Conservation (phyloP, 768 basidiomycete species). For the Phylloporus sp. region DNA sequence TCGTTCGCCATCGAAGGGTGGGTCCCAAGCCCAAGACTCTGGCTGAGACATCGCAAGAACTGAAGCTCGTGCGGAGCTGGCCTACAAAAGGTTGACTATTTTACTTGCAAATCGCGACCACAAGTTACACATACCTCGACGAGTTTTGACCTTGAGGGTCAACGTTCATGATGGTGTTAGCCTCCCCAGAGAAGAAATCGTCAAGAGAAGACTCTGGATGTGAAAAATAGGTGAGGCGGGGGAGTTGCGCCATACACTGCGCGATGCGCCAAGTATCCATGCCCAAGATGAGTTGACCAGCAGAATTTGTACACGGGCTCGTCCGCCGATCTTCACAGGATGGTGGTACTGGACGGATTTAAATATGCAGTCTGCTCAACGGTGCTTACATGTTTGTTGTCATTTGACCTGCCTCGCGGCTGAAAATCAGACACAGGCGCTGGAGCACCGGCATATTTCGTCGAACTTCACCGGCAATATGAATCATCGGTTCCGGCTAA, state of each 20-base stretch:
- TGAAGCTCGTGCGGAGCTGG: constrained; percentile 5
- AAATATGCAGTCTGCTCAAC: background rate
- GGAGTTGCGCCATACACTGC: constrained; percentile 13
- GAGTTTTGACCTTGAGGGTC: background rate
- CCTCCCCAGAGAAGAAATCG: constrained; percentile 11
- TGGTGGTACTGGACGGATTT: background rate
- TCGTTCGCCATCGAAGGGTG: background rate
- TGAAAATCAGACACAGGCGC: background rate
- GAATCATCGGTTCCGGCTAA: background rate
- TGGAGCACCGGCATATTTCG: background rate
- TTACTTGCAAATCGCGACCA: background rate
- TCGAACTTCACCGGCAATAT: background rate
- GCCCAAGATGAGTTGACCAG: background rate
- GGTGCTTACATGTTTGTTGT: background rate
- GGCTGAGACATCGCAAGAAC: constrained; percentile 3
- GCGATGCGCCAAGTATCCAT: constrained; percentile 12
- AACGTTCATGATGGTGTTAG: background rate
- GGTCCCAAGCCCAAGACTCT: constrained; percentile 6
- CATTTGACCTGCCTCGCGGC: background rate
- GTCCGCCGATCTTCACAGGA: background rate
- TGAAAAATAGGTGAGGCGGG: constrained; percentile 7
- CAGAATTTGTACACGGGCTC: background rate
- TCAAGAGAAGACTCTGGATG: constrained; percentile 12
- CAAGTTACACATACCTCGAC: background rate
- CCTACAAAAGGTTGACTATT: background rate